Base-by-base conservation (phyloP, 164 flowering plant genomes). In the Stephania japonica region DNA sequence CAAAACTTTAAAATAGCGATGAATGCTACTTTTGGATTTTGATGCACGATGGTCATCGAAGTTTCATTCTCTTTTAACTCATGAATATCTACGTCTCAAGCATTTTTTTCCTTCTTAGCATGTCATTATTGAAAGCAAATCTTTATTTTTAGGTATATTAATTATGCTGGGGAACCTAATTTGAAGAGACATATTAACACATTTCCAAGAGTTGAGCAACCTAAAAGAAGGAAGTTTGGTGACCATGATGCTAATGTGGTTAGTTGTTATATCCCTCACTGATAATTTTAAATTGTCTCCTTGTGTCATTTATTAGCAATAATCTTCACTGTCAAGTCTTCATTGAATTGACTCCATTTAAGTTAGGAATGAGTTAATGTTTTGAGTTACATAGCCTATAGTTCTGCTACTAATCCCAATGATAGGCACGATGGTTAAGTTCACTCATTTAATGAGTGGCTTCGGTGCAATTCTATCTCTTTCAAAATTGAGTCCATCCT, bases 181-280 rank as follows among this genome's bases (percentile, higher is more conserved):
- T 85, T 77, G 61, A 93, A 93, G 83, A 91, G 97, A 75, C 83
- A 70, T 2, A 47, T 68, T 53, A 80, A 78, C 70, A 59, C 80
- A 62, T 68, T 78, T 21, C 75, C 84, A 47, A 80, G 78, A 72
- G 67, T 56, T 13, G 89, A 83, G 65, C 82, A 81, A 43, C 78
- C 72, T 14, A 92, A 92, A 77, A 82, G 85, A 82, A 79, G 79
- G 80, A 92, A 86, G 80, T 42, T 81, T 56, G 62, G 77, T 27
- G 42, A 63, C 18, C 26, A 18, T 74, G 85, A 81, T 67, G 78
- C 72, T 76, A 47, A 63, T 69, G 72, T 6, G 86, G 91, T 87
- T 42, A 68, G n/a, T 68, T n/a, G n/a, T n/a, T 41, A 6, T 21
- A 56, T 56, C n/a, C 21, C 63, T 56, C n/a, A 7, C 1, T 56